These are phyloP conservation scores for Erodium trifolium DNA, from an alignment of 441 rosid species.

Conservation along the genomic window DNA sequence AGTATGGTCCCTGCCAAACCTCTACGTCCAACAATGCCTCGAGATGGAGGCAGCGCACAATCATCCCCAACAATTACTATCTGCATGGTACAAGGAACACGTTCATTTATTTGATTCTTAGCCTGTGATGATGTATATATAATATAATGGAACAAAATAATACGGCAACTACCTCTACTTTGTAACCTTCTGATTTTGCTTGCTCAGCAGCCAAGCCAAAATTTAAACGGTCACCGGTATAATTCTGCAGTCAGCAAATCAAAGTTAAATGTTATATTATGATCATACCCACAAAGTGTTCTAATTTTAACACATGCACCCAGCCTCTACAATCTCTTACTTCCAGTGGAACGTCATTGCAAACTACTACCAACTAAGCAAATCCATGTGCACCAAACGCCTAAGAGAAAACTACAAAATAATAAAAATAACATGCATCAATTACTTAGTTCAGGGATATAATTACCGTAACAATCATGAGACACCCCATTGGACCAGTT, in stretches of 20 bases:
- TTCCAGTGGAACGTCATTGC: not conserved
- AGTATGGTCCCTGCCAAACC: constrained; percentile 96
- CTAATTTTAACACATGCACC: not conserved
- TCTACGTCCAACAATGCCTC: constrained; percentile 85
- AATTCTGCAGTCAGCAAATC: constrained; percentile 40
- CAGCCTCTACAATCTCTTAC: not conserved
- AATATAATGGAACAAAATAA: constrained; percentile 6
- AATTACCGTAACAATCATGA: constrained; percentile 76
- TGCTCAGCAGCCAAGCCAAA: constrained; percentile 99
- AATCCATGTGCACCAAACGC: not conserved
- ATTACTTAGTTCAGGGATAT: constrained; percentile 5
- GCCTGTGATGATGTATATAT: not conserved
- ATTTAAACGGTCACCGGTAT: constrained; percentile 92
- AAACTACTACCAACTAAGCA: not conserved
- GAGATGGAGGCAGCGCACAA: constrained; percentile 94
- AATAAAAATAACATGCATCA: constrained; percentile 2
- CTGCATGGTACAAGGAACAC: constrained; percentile 34
- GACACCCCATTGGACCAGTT: constrained; percentile 93
- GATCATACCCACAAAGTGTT: not conserved
- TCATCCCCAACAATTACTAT: constrained; percentile 94
- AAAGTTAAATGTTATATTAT: not conserved
- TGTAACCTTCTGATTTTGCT: constrained; percentile 95
- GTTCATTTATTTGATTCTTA: constrained; percentile 10
- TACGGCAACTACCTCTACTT: constrained; percentile 61
- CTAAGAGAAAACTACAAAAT: not conserved